phyloP scores from a whole-genome alignment of 2,329 filamentous ascomycete genomes.

The Zymoseptoria brevis region DNA sequence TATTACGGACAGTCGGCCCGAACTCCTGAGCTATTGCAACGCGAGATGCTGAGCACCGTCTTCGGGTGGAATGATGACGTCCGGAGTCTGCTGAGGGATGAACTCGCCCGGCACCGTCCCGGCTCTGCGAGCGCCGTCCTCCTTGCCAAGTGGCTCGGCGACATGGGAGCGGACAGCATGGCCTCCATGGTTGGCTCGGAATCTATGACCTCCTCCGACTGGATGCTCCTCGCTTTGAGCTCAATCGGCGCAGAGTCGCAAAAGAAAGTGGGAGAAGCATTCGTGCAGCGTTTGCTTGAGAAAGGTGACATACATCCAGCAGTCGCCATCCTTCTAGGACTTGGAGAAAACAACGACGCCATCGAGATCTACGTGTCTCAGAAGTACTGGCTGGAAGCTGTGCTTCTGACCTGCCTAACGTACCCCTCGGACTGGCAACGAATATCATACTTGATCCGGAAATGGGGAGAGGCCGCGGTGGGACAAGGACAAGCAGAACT shows the following conservation, averaged over 20 bases:
- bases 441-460: slow-evolving; percentile 76
- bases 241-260: slow-evolving; percentile 71
- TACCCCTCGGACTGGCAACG: slow-evolving; percentile 62
- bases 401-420: slow-evolving; percentile 31
- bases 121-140: slow-evolving; percentile 74
- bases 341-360: slow-evolving; percentile 88
- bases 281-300: slow-evolving; percentile 82
- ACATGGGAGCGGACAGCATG: slow-evolving; percentile 74
- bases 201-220: slow-evolving; percentile 87
- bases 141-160: slow-evolving; percentile 85
- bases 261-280: slow-evolving; percentile 82
- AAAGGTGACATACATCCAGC: slow-evolving; percentile 86
- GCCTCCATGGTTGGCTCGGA: slow-evolving; percentile 65
- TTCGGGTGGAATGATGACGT: slow-evolving; percentile 85
- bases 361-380: slow-evolving; percentile 95
- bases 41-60: slow-evolving; percentile 72
- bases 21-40: too few relatives aligned
- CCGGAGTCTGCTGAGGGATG: too few relatives aligned
- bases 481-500: too few relatives aligned
- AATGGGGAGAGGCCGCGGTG: slow-evolving; percentile 55
- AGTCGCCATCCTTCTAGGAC: slow-evolving; percentile 82
- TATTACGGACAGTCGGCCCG: too few relatives aligned
- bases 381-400: slow-evolving; percentile 83
- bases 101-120: slow-evolving; percentile 18
- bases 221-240: slow-evolving; percentile 91